phyloP scores from a whole-genome alignment of 495 filamentous ascomycete genomes.

The Clohesyomyces aquaticus region DNA sequence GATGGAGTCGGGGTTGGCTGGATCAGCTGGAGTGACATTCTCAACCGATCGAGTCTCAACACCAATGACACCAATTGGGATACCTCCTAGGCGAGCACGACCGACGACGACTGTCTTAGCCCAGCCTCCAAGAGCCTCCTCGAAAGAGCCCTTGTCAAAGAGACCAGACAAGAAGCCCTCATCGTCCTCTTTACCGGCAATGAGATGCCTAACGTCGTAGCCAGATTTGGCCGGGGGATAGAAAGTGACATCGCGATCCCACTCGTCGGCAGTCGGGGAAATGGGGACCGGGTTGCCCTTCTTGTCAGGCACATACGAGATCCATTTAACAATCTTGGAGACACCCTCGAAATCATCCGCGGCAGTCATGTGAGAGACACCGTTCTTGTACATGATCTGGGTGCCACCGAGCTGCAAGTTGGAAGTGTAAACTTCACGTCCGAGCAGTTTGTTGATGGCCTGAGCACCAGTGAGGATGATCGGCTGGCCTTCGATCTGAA shows the following conservation, averaged over 20 bases:
- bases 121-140: constrained; percentile 96
- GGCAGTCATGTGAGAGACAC: constrained; percentile 98
- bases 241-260: constrained; percentile 91
- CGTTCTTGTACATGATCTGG: constrained; percentile 99
- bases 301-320: constrained; percentile 94
- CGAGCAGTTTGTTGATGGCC: constrained; percentile 97
- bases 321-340: constrained; percentile 96
- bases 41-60: constrained; percentile 95
- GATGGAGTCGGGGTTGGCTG: constrained; percentile 96
- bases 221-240: constrained; percentile 81
- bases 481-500: constrained; percentile 98
- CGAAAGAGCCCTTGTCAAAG: constrained; percentile 95
- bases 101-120: constrained; percentile 95
- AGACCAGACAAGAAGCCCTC: constrained; percentile 87
- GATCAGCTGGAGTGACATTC: constrained; percentile 97
- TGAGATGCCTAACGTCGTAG: constrained; percentile 94
- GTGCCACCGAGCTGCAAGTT: constrained; percentile 98
- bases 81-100: constrained; percentile 94
- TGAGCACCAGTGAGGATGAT: constrained; percentile 98
- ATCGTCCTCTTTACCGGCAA: constrained; percentile 85
- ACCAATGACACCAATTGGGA: constrained; percentile 97
- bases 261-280: constrained; percentile 77
- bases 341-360: constrained; percentile 98
- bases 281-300: constrained; percentile 88
- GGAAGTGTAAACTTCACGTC: constrained; percentile 97